A percentile compares a stretch with the other conserved stretches of the same genome.
phyloP scores from a whole-genome alignment of 2,329 filamentous ascomycete genomes.

The Penicillium frequentans region DNA sequence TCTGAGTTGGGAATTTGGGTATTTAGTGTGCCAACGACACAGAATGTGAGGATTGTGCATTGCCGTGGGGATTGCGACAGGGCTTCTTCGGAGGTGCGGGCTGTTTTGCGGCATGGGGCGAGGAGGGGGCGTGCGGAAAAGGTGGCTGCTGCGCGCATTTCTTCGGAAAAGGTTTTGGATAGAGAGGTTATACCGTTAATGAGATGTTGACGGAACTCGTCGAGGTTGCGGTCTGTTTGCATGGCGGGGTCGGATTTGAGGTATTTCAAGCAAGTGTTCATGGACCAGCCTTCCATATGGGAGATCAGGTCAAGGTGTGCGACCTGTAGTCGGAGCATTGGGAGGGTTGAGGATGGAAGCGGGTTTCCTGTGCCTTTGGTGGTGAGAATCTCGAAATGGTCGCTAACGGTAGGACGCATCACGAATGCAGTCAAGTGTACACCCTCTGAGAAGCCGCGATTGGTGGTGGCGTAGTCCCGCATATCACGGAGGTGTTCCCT shows the following conservation, averaged over 20 bases:
- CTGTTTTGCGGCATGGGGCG: slow-evolving; percentile 33
- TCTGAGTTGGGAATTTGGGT: slow-evolving; percentile 52
- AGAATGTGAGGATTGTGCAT: slow-evolving; percentile 56
- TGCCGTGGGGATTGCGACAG: background rate
- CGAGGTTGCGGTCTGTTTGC: slow-evolving; percentile 23
- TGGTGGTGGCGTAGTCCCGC: slow-evolving; percentile 52
- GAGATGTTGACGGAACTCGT: slow-evolving; percentile 49
- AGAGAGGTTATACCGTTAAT: slow-evolving; percentile 38
- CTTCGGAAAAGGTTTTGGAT: slow-evolving; percentile 44
- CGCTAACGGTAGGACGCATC: slow-evolving; percentile 50
- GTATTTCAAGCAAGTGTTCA: slow-evolving; percentile 37
- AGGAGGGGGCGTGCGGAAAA: slow-evolving; percentile 40
- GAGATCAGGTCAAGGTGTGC: slow-evolving; percentile 57
- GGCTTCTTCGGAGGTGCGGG: slow-evolving; percentile 32
- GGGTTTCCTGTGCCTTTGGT: slow-evolving; percentile 57
- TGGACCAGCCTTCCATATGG: slow-evolving; percentile 42
- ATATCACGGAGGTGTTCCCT: slow-evolving; percentile 63
- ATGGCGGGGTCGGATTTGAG: slow-evolving; percentile 28
- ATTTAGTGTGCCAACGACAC: slow-evolving; percentile 63
- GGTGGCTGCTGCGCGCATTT: slow-evolving; percentile 32
- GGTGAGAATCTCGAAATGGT: slow-evolving; percentile 65
- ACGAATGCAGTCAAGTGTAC: slow-evolving; percentile 47
- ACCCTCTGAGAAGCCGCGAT: slow-evolving; percentile 33
- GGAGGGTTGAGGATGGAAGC: slow-evolving; percentile 60
- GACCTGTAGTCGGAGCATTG: slow-evolving; percentile 53